These are phyloP conservation scores for Glycyrrhiza uralensis DNA, from an alignment of 306 rosid genomes.

Conservation along the genomic window DNA sequence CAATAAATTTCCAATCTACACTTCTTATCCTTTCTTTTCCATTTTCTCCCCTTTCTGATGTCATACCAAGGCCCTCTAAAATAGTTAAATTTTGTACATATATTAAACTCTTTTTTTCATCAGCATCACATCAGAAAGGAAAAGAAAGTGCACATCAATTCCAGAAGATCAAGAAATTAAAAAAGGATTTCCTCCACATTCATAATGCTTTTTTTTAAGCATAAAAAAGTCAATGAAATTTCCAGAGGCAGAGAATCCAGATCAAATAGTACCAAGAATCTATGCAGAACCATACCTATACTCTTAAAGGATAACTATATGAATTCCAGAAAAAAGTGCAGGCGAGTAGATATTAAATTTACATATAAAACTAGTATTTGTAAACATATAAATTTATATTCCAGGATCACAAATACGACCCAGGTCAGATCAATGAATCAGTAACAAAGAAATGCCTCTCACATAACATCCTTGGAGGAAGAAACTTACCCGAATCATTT, in stretches of 20 bases:
- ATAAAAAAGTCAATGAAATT: conserved; percentile 1
- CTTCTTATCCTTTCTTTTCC: not conserved
- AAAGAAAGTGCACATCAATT: not conserved
- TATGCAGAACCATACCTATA: not conserved
- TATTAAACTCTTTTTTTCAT: not conserved
- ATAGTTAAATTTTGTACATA: not conserved
- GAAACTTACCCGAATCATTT: conserved; percentile 34
- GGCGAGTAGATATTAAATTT: conserved; percentile 21
- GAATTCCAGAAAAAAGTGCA: conserved; percentile 10
- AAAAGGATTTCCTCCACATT: not conserved
- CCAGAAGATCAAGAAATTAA: not conserved
- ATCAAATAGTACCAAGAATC: not conserved
- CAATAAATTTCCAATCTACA: not conserved
- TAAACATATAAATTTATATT: conserved; percentile 32
- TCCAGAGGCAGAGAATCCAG: not conserved
- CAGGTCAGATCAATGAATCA: conserved; percentile 34
- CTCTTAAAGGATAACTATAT: not conserved
- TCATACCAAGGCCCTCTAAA: not conserved
- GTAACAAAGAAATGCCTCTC: conserved; percentile 27
- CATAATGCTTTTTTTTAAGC: not conserved
- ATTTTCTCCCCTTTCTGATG: not conserved
- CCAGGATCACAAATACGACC: conserved; percentile 38
- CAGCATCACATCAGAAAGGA: not conserved
- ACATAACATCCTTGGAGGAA: conserved; percentile 33
- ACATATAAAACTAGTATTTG: conserved; percentile 27